Evolutionary conservation across 768 basidiomycete species (phyloP).

Genomic region (Agrocybe praecox): DNA sequence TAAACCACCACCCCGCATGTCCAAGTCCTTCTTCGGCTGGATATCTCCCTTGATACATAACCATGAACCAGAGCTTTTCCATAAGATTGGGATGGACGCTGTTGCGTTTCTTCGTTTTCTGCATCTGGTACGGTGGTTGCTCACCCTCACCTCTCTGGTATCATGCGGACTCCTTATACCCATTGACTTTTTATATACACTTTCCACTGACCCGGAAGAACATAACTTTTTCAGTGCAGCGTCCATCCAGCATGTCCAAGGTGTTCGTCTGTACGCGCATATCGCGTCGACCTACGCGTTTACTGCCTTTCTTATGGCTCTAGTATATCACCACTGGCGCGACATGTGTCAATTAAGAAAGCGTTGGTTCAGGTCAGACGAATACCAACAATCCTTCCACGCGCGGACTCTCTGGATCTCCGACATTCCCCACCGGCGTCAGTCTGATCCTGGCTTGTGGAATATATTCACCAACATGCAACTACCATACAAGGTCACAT

Average conservation of each 20-base stretch:
- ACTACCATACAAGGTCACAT: slow-evolving; percentile 72
- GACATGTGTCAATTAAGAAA: slow-evolving; percentile 69
- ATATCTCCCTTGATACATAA: slow-evolving; percentile 70
- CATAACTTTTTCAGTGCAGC: slow-evolving; percentile 55
- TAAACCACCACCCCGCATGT: slow-evolving; percentile 72
- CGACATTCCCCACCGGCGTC: slow-evolving; percentile 63
- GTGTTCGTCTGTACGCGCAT: slow-evolving; percentile 66
- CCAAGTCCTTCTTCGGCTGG: slow-evolving; percentile 79
- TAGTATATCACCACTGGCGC: slow-evolving; percentile 65
- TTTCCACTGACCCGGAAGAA: slow-evolving; percentile 34
- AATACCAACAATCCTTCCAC: slow-evolving; percentile 77
- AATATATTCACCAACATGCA: slow-evolving; percentile 57
- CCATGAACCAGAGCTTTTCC: slow-evolving; percentile 72
- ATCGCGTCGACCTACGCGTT: slow-evolving; percentile 72
- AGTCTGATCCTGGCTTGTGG: slow-evolving; percentile 71
- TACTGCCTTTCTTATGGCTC: slow-evolving; percentile 56
- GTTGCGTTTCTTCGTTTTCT: slow-evolving; percentile 83
- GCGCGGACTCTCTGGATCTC: slow-evolving; percentile 79
- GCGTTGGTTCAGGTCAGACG: slow-evolving; percentile 73
- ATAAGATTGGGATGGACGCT: slow-evolving; percentile 81
- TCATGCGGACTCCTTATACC: slow-evolving; percentile 71
- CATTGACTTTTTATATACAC: slow-evolving; percentile 71
- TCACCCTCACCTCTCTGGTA: slow-evolving; percentile 52
- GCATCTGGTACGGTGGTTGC: slow-evolving; percentile 68
- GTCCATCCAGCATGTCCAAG: slow-evolving; percentile 72